These are phyloP conservation scores for Aspergillus candidus DNA, from an alignment of 2,329 filamentous ascomycete species.

Conservation along the genomic window DNA sequence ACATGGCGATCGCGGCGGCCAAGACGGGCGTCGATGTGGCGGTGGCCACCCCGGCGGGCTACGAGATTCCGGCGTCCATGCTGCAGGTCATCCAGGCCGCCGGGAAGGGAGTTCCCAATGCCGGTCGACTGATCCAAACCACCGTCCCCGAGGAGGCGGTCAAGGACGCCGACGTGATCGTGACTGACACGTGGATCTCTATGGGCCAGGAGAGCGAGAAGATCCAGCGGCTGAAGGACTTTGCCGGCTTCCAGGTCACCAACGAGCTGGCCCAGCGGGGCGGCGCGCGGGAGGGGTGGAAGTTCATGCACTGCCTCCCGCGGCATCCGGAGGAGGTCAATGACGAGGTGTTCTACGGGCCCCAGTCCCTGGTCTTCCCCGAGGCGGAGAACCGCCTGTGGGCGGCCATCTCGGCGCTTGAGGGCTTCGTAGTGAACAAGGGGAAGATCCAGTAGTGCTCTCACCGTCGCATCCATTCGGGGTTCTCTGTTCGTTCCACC, in stretches of 20 bases:
- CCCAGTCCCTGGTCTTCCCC: conserved; percentile 78
- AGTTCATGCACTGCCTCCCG: conserved; percentile 97
- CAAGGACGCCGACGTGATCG: conserved; percentile 77
- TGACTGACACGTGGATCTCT: conserved; percentile 96
- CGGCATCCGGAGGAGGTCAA: conserved; percentile 87
- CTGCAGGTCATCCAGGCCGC: conserved; percentile 63
- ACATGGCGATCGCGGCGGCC: conserved; percentile 77
- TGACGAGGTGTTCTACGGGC: conserved; percentile 90
- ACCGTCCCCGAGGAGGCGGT: conserved; percentile 77
- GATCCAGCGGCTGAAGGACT: conserved; percentile 69
- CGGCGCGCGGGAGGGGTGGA: conserved; percentile 83
- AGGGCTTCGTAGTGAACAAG: conserved; percentile 91
- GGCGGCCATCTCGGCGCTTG: conserved; percentile 78
- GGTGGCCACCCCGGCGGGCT: conserved; percentile 80
- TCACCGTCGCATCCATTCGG: neutral
- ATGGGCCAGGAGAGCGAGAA: conserved; percentile 95
- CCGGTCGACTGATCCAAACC: conserved; percentile 70
- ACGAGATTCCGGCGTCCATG: conserved; percentile 73
- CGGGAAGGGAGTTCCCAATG: conserved; percentile 49
- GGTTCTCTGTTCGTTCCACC: neutral
- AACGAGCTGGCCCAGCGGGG: conserved; percentile 74
- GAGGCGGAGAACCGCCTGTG: conserved; percentile 94
- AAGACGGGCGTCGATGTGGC: conserved; percentile 83
- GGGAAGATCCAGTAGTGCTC: conserved; percentile 56
- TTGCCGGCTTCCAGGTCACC: conserved; percentile 88